These are phyloP conservation scores for Paulownia fortunei DNA, from an alignment of 257 asterid species.

Conservation along the genomic window DNA sequence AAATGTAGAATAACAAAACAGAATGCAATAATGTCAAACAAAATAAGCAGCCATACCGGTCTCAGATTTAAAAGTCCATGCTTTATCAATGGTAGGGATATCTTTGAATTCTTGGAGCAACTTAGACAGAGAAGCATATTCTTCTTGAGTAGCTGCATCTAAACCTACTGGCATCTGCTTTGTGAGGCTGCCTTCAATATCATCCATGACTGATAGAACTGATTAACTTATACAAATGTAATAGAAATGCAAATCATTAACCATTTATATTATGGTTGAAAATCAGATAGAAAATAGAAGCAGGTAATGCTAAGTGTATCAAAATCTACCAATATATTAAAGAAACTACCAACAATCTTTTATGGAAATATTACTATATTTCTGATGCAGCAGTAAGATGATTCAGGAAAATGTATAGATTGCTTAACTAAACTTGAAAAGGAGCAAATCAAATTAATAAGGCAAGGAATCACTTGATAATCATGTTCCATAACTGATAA, in stretches of 20 bases:
- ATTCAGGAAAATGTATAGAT: background rate
- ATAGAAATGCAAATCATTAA: slow-evolving; percentile 4
- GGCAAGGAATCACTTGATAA: background rate
- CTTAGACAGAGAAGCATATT: slow-evolving; percentile 58
- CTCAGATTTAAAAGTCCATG: slow-evolving; percentile 78
- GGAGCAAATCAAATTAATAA: background rate
- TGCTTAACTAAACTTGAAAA: background rate
- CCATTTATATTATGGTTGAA: background rate
- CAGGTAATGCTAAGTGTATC: background rate
- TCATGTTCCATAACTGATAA: no score
- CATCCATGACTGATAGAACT: slow-evolving; percentile 54
- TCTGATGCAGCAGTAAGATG: background rate
- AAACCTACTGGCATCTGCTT: slow-evolving; percentile 41
- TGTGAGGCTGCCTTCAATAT: slow-evolving; percentile 41
- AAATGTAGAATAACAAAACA: background rate
- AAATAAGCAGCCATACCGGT: slow-evolving; percentile 52
- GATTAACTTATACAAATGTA: slow-evolving; percentile 32
- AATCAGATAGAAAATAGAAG: slow-evolving; percentile 7
- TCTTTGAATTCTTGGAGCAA: slow-evolving; percentile 71
- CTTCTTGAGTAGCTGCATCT: slow-evolving; percentile 60
- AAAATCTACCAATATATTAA: background rate
- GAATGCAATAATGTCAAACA: background rate
- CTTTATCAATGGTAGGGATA: slow-evolving; percentile 80
- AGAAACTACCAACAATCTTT: background rate
- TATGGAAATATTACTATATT: background rate